Evolutionary conservation across 1,139 yeast genomes (phyloP).

Genomic region (Zygoascus sp.): DNA sequence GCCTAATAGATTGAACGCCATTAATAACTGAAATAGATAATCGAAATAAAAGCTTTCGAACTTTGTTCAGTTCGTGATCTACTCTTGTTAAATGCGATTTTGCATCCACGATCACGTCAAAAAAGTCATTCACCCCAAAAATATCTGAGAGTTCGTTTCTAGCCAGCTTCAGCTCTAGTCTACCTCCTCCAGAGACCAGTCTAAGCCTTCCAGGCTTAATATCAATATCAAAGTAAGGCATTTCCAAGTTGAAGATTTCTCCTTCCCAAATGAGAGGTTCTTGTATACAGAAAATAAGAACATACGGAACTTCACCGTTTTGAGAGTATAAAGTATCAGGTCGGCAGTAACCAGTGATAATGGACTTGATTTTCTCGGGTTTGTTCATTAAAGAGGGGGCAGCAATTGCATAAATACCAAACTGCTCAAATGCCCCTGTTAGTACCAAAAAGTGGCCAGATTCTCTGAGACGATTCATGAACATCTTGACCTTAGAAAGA

Average conservation of each 20-base stretch:
- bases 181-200: constrained; percentile 63
- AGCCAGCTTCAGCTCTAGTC: constrained; percentile 43
- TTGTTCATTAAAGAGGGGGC: constrained; percentile 49
- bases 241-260: constrained; percentile 54
- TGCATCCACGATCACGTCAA: constrained; percentile 51
- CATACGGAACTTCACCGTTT: constrained; percentile 50
- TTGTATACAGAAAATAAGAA: constrained; percentile 70
- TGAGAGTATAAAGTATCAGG: constrained; percentile 25
- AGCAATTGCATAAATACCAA: constrained; percentile 72
- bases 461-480: constrained; percentile 55
- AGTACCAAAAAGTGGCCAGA: constrained; percentile 76
- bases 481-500: constrained; percentile 39
- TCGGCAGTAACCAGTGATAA: constrained; percentile 36
- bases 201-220: constrained; percentile 67
- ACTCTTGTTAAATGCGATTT: constrained; percentile 71
- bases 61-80: constrained; percentile 65
- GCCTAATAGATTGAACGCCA: constrained; percentile 53
- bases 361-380: constrained; percentile 38
- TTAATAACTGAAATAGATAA: constrained; percentile 66
- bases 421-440: constrained; percentile 66
- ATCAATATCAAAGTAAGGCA: constrained; percentile 38
- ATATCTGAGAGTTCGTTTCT: constrained; percentile 43
- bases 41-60: constrained; percentile 63
- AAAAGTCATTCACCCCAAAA: constrained; percentile 48
- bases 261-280: constrained; percentile 95